phyloP scores from a whole-genome alignment of 495 filamentous ascomycete genomes.

The Penicillium alfredii region DNA sequence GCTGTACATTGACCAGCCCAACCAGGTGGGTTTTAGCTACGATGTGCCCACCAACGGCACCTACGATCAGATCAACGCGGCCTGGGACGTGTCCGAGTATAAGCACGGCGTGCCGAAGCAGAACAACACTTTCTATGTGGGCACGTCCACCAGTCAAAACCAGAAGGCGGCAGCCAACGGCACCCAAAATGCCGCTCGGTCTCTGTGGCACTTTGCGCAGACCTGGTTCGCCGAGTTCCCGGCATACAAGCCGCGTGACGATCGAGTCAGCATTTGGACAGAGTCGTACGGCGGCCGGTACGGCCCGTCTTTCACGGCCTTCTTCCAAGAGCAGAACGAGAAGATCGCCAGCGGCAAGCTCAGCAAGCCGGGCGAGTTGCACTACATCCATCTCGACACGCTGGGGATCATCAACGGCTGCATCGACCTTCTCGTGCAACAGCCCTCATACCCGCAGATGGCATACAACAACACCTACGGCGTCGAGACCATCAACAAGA shows the following conservation, averaged over 20 bases:
- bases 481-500: constrained; percentile 56
- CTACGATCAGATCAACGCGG: constrained; percentile 31
- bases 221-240: constrained; percentile 52
- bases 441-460: constrained; percentile 58
- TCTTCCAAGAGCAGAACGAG: constrained; percentile 61
- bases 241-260: constrained; percentile 48
- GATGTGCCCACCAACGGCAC: constrained; percentile 41
- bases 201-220: constrained; percentile 55
- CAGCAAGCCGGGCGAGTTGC: constrained; percentile 19
- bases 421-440: constrained; percentile 66
- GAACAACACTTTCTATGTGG: constrained; percentile 56
- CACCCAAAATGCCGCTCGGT: constrained; percentile 46
- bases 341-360: constrained; percentile 39
- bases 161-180: constrained; percentile 42
- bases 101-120: constrained; percentile 43
- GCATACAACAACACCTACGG: constrained; percentile 73
- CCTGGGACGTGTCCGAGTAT: constrained; percentile 29
- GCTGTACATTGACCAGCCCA: constrained; percentile 62
- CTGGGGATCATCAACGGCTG: constrained; percentile 64
- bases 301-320: constrained; percentile 58
- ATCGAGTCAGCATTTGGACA: constrained; percentile 49
- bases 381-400: constrained; percentile 45
- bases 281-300: constrained; percentile 65
- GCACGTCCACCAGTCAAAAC: constrained; percentile 50
- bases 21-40: constrained; percentile 58